Base-by-base conservation (phyloP, 306 rosid genomes). In the Trifolium dubium region DNA sequence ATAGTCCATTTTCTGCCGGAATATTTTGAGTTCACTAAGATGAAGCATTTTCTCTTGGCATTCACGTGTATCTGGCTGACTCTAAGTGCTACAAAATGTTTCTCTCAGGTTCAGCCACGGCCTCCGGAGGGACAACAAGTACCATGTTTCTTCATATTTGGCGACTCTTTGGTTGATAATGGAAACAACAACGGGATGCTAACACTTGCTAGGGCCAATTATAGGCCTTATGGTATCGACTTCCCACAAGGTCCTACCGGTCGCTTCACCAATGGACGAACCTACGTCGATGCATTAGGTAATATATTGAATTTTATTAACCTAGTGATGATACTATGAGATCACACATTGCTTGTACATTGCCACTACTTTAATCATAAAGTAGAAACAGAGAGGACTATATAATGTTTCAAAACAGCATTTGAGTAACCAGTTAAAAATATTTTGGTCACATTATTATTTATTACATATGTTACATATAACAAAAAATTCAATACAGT, bases 111-210 rank as follows among this genome's bases (percentile, higher is more conserved):
- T 15, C 74, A 35, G 77, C 82, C 85, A 55, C 55, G 37, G 51
- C 76, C 5, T 19, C 85, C 46, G 3, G 76, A 41, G 41, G 80
- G 82, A 17, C 85, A 49, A 14, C 93, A 86, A 77, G 98, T 93
- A 54, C 94, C 94, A 41, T 77, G 98, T 23, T 93, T 91, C 81
- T 93, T 85, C 96, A 93, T 93, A 32, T 91, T 93, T 54, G 98
- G 98, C 0, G 98, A 93, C 73, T 93, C 98, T 0, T 75, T 93
- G 86, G 98, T 93, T 13, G 98, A 93, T 72, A 93, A 93, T 80
- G 98, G 98, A 11, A 93, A 93, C 72, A 93, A 93, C 80, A 89
- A 93, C 75, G 64, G 80, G 1, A 76, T 93, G 0, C 18, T 88
- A 39, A 79, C 96, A 1, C 96, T 93, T 60, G 84, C 98, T 9